Evolutionary conservation across 2,329 filamentous ascomycete genomes (phyloP), one percentile per base, ranked within the genome.

Genomic region (Talaromyces amestolkiae): DNA sequence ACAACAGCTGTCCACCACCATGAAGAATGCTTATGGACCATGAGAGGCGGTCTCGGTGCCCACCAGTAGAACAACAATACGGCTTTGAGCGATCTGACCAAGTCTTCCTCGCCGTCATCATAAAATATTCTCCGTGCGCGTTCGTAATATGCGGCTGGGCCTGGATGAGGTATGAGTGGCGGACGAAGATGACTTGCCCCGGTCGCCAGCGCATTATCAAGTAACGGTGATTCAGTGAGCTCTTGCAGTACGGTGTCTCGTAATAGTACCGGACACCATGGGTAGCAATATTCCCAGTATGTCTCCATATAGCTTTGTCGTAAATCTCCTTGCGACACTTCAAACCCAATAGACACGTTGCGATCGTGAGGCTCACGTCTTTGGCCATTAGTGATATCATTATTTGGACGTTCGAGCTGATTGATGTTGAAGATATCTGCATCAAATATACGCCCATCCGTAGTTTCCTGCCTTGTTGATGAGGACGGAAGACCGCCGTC

Each of bases 51-150:
- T 7, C 51, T 31, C 27, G 51, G 51, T 56, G 51, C 51, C 51
- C 51, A 56, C 51, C 51, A 56, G 19, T 56, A 56, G n/a, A 56
- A 56, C 51, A 56, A 56, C 10, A 56, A 6, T 2, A 56, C 51
- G 2, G 27, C 51, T 33, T 47, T 47, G 19, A 47, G 24, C 13
- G 43, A 47, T 22, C 43, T 47, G 19, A 47, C 10, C 7, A 47
- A 11, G 24, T 47, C 43, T 13, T 24, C 43, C 43, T 47, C 43
- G 43, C 43, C 43, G 24, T 47, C 43, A 3, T 47, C 43, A 2
- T 47, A 47, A 19, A 47, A 47, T 6, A 47, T 47, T 4, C 43
- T 47, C 19, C 43, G 43, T 24, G 43, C 43, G 19, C 43, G 43
- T 47, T 47, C 43, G 19, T 47, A 47, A 47, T 47, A 47, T 15